phyloP scores from a whole-genome alignment of 2,329 filamentous ascomycete species.

The Chalaropsis ovoidea region DNA sequence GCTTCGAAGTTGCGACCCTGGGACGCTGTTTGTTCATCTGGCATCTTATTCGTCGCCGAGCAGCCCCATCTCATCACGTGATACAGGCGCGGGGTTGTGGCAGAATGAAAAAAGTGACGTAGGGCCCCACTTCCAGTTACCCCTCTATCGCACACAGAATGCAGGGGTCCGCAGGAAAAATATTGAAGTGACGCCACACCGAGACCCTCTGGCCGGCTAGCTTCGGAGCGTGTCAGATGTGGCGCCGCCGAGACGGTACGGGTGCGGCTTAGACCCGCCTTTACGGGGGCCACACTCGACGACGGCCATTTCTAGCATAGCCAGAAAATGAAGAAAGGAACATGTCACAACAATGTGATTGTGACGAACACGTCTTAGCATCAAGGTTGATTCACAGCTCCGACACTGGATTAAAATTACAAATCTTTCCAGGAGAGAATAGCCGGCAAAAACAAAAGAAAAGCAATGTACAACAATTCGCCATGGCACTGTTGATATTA shows the following conservation, averaged over 20 bases:
- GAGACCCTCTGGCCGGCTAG: not conserved
- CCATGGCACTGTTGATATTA: not conserved
- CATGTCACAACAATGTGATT: not conserved
- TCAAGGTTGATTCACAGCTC: not conserved
- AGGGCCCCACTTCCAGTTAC: slow-evolving; percentile 7
- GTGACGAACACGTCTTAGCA: not conserved
- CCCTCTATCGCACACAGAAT: slow-evolving; percentile 8
- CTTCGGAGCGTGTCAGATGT: slow-evolving; percentile 4
- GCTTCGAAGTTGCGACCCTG: not conserved
- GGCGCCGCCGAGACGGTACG: slow-evolving; percentile 2
- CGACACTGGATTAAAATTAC: not conserved
- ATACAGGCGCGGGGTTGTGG: not conserved
- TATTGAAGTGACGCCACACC: not conserved
- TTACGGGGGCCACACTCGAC: slow-evolving; percentile 12
- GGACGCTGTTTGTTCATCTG: not conserved
- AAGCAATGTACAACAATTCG: not conserved
- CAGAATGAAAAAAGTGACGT: slow-evolving; percentile 7
- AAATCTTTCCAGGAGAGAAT: not conserved
- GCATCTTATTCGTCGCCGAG: not conserved
- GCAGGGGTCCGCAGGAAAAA: not conserved
- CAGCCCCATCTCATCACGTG: not conserved
- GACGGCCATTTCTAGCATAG: not conserved
- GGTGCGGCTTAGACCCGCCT: not conserved
- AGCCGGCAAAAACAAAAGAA: not conserved
- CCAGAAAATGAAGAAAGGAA: not conserved